Base-by-base conservation (phyloP, 192 early-diverging fungal species). In the Phycomyces nitens region DNA sequence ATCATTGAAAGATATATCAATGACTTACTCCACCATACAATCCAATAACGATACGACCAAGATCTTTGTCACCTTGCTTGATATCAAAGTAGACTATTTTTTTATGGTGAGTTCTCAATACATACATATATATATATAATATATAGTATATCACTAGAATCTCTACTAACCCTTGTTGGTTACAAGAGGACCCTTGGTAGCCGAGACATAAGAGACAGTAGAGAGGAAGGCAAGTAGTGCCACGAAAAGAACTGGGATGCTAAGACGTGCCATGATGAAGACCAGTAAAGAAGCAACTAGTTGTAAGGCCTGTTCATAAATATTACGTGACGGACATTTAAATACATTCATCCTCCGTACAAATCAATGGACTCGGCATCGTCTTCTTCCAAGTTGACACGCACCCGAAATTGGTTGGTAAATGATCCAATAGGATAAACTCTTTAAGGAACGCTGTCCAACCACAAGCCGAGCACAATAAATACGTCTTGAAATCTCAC, bases 71-170 rank as follows among this genome's bases (percentile, higher is more conserved):
- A 59, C 87, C 93, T 62, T 92, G 88, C 68, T 82, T 76, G 43
- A 98, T 86, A 67, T 96, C 93, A 72, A 98, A 91, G 76, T 76
- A 94, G 27, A 98, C 95, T 74, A 21, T 53, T 14, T n/a, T 12
- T 51, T 52, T 39, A 50, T 50, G 10, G 51, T 34, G 14, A 44
- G 44, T 58, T 56, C n/a, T 58, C 52, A 26, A 22, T 44, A n/a
- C n/a, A 44, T 1, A 34, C 56, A 23, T 54, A 14, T 55, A 40
- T 12, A n/a, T 44, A 53, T 18, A 34, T 20, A n/a, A n/a, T n/a
- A n/a, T n/a, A n/a, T n/a, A n/a, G n/a, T n/a, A n/a, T n/a, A n/a
- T n/a, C n/a, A n/a, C n/a, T n/a, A n/a, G n/a, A n/a, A n/a, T 6
- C 8, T 34, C 34, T 6, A 2, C 18, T 57, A 74, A 83, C 81